phyloP scores from a whole-genome alignment of 768 basidiomycete genomes.

The Russula olivacea region DNA sequence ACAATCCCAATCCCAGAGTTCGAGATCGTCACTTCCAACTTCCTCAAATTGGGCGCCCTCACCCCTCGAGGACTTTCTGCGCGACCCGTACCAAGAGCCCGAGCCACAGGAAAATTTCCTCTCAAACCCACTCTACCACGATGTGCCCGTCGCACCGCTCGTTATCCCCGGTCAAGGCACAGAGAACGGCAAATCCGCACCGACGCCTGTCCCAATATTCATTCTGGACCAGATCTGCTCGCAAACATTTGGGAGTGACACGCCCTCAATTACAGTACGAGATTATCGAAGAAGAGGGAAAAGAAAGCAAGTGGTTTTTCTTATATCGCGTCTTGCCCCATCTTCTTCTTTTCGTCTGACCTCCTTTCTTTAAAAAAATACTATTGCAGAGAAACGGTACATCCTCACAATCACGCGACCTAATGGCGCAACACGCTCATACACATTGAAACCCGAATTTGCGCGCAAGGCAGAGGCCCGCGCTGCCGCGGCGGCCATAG shows the following conservation, averaged over 20 bases:
- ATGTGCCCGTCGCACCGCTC: conserved; percentile 7
- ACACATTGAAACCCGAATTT: conserved; percentile 44
- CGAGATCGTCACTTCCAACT: conserved; percentile 14
- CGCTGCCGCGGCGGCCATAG: conserved; percentile 44
- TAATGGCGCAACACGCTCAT: conserved; percentile 45
- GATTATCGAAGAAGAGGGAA: conserved; percentile 23
- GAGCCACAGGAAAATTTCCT: conserved; percentile 7
- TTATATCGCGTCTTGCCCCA: neutral
- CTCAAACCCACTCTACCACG: conserved; percentile 14
- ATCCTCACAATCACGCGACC: conserved; percentile 57
- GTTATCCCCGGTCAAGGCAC: neutral
- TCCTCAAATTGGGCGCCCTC: conserved; percentile 21
- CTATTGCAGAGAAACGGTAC: conserved; percentile 48
- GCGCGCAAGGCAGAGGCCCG: conserved; percentile 49
- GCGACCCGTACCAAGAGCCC: conserved; percentile 20
- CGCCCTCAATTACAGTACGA: conserved; percentile 24
- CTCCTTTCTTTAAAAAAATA: neutral
- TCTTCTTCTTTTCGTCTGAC: neutral
- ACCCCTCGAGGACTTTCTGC: conserved; percentile 14
- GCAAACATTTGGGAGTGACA: conserved; percentile 27
- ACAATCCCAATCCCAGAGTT: neutral
- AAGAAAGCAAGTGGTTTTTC: conserved; percentile 12
- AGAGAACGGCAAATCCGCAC: conserved; percentile 1
- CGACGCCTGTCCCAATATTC: conserved; percentile 13
- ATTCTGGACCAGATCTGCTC: conserved; percentile 28